phyloP scores from a whole-genome alignment of 1,284 basidiomycete species.

The Testicularia cyperi region DNA sequence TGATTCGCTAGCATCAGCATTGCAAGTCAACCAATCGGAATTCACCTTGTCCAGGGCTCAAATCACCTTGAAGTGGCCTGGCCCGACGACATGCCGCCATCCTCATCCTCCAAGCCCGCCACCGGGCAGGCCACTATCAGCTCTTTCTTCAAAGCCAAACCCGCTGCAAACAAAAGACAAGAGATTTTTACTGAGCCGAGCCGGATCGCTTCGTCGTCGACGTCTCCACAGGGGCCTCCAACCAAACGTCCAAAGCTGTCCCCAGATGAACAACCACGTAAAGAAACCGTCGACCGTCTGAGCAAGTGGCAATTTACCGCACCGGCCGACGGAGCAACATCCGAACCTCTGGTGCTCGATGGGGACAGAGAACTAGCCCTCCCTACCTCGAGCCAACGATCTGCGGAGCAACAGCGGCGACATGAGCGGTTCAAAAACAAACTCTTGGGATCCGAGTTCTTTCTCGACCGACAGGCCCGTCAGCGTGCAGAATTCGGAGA shows the following conservation, averaged over 20 bases:
- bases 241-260: constrained; percentile 9
- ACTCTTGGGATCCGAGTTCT: constrained; percentile 24
- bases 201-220: too few species aligned
- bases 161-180: too few species aligned
- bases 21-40: too few species aligned
- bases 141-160: constrained; percentile 42
- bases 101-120: constrained; percentile 10
- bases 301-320: constrained; percentile 29
- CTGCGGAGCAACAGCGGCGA: constrained; percentile 2
- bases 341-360: too few species aligned
- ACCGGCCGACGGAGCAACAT: too few species aligned
- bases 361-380: too few species aligned
- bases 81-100: constrained; percentile 8
- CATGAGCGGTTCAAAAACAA: constrained; percentile 21
- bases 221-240: constrained; percentile 7
- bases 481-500: constrained; percentile 24
- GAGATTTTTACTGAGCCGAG: too few species aligned
- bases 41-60: too few species aligned
- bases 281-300: constrained; percentile 27
- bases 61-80: too few species aligned
- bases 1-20: too few species aligned
- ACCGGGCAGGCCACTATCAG: constrained; percentile 31
- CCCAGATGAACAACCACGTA: constrained; percentile 12
- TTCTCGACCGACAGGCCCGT: constrained; percentile 18
- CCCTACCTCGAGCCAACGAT: constrained; percentile 2